These are phyloP conservation scores for Sonneratia caseolaris DNA, from an alignment of 345 rosid species.

Conservation along the genomic window DNA sequence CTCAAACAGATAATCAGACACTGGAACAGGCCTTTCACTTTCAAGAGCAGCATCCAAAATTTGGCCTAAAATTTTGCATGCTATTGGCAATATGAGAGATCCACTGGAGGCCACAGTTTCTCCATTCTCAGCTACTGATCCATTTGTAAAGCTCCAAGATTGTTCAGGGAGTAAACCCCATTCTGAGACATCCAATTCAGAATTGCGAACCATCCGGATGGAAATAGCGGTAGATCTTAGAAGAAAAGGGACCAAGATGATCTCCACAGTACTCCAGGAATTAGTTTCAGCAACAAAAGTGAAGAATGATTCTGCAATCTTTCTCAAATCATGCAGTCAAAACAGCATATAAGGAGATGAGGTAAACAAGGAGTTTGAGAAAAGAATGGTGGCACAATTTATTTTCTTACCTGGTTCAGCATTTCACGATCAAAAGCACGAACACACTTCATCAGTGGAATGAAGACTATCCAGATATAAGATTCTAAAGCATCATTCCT, in stretches of 20 bases:
- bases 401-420: conserved; percentile 51
- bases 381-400: not conserved
- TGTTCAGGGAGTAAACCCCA: conserved; percentile 24
- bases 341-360: conserved; percentile 12
- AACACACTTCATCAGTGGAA: conserved; percentile 57
- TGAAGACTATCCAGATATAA: conserved; percentile 56
- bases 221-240: conserved; percentile 51
- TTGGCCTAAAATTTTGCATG: conserved; percentile 57
- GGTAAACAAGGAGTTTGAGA: conserved; percentile 4
- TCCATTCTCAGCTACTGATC: conserved; percentile 21
- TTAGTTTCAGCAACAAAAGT: conserved; percentile 45
- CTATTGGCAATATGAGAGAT: conserved; percentile 42
- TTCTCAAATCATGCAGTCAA: conserved; percentile 19
- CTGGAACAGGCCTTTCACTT: conserved; percentile 26
- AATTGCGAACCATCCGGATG: conserved; percentile 36
- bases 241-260: conserved; percentile 61
- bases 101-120: conserved; percentile 18
- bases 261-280: conserved; percentile 49
- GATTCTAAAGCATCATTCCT: conserved; percentile 32
- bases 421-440: conserved; percentile 53
- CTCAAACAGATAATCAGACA: conserved; percentile 12
- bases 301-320: conserved; percentile 61
- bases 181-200: conserved; percentile 32
- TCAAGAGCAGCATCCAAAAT: conserved; percentile 43
- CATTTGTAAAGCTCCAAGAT: conserved; percentile 16